Conservation (phyloP, 2,329 filamentous ascomycete genomes). For the Aschersonia sp. region DNA sequence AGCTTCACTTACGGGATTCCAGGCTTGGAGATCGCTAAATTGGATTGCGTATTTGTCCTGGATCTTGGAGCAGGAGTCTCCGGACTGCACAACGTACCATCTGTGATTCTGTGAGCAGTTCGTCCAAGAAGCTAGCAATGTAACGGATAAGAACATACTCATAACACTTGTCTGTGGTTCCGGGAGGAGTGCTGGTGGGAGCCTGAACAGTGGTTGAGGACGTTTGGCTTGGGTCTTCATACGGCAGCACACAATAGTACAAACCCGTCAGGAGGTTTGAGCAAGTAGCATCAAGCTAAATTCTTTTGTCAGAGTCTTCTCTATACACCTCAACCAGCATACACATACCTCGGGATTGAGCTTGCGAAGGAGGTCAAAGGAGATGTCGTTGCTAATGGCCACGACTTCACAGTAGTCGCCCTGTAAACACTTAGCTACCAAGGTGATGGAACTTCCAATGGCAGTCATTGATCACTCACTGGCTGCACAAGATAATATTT, state of each 20-base stretch:
- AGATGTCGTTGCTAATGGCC: background rate
- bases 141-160: conserved; percentile 1
- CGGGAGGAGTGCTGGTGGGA: conserved; percentile 1
- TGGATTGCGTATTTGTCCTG: conserved; percentile 1
- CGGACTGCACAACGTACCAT: conserved; percentile 1
- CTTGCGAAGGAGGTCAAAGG: background rate
- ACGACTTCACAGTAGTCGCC: conserved; percentile 2
- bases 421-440: background rate
- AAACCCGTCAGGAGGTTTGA: background rate
- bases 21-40: conserved; percentile 1
- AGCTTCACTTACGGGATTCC: conserved; percentile 1
- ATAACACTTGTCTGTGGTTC: conserved; percentile 1
- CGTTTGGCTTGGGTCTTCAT: conserved; percentile 1
- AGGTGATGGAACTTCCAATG: background rate
- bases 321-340: background rate
- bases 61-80: conserved; percentile 1
- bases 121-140: background rate
- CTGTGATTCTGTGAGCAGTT: background rate
- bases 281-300: conserved; percentile 1
- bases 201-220: background rate
- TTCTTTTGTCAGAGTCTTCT: background rate
- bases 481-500: conserved; percentile 2
- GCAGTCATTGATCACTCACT: background rate
- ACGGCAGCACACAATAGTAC: conserved; percentile 1
- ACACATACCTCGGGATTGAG: conserved; percentile 1